These are phyloP conservation scores for Arabidopsis suecica DNA, from an alignment of 345 rosid species.

Conservation along the genomic window DNA sequence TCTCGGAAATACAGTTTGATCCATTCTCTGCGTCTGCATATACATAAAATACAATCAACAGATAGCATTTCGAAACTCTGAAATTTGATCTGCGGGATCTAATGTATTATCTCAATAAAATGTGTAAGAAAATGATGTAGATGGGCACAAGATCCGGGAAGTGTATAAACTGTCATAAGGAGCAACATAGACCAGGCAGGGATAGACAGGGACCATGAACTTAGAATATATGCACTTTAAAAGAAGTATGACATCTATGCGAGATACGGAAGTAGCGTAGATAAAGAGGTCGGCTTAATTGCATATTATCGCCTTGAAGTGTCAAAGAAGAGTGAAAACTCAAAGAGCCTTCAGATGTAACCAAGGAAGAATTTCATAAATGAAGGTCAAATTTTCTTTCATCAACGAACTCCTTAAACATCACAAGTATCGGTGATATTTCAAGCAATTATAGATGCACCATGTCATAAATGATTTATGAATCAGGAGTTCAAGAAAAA, in stretches of 20 bases:
- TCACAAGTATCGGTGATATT: constrained; percentile 2
- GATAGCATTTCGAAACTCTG: background rate
- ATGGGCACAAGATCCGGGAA: background rate
- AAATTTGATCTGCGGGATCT: background rate
- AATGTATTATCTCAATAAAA: constrained; percentile 4
- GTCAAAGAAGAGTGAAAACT: background rate
- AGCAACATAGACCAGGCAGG: background rate
- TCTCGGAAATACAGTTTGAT: constrained; percentile 31
- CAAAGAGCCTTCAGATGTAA: constrained; percentile 8
- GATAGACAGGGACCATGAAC: background rate
- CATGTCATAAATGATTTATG: background rate
- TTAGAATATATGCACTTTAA: background rate
- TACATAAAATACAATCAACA: constrained; percentile 1
- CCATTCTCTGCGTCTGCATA: constrained; percentile 37
- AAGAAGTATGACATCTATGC: background rate
- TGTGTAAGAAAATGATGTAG: background rate
- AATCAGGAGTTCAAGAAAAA: constrained; percentile 1
- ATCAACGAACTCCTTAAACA: constrained; percentile 19
- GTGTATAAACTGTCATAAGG: background rate
- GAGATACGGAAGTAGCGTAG: background rate
- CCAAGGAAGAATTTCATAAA: background rate
- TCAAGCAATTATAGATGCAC: constrained; percentile 19
- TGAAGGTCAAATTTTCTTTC: constrained; percentile 7
- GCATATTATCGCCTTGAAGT: constrained; percentile 9
- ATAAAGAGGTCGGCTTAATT: background rate